phyloP scores from a whole-genome alignment of 345 rosid species.

The Populus tremula region DNA sequence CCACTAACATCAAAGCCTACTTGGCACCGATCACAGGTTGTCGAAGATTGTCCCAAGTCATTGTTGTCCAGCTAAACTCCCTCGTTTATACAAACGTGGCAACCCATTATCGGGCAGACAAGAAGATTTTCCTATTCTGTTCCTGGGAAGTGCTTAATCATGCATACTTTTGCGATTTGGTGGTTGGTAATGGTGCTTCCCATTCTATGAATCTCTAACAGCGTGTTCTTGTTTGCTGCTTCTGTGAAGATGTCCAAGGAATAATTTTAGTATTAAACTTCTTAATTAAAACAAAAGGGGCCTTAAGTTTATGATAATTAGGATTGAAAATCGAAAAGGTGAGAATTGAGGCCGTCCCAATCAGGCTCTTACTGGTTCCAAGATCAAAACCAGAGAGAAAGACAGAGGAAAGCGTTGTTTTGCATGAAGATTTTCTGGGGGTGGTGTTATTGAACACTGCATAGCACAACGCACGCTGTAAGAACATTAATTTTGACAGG shows the following conservation, averaged over 20 bases:
- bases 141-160: constrained; percentile 5
- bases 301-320: background rate
- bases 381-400: background rate
- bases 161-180: background rate
- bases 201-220: background rate
- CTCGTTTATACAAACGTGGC: constrained; percentile 23
- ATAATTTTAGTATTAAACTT: constrained; percentile 4
- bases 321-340: background rate
- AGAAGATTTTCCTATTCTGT: background rate
- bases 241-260: background rate
- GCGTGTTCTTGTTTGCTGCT: constrained; percentile 8
- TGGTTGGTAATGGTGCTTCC: background rate
- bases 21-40: constrained; percentile 25
- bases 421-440: background rate
- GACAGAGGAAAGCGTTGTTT: background rate
- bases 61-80: constrained; percentile 10
- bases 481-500: constrained; percentile 16
- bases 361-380: background rate
- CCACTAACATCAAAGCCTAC: constrained; percentile 13
- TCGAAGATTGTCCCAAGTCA: background rate
- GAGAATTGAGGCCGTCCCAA: background rate
- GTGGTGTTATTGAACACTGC: background rate
- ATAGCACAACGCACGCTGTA: background rate
- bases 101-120: constrained; percentile 5
- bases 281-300: background rate